Evolutionary conservation across 2,329 filamentous ascomycete species (phyloP).

Genomic region (Curvularia eragrostidis): DNA sequence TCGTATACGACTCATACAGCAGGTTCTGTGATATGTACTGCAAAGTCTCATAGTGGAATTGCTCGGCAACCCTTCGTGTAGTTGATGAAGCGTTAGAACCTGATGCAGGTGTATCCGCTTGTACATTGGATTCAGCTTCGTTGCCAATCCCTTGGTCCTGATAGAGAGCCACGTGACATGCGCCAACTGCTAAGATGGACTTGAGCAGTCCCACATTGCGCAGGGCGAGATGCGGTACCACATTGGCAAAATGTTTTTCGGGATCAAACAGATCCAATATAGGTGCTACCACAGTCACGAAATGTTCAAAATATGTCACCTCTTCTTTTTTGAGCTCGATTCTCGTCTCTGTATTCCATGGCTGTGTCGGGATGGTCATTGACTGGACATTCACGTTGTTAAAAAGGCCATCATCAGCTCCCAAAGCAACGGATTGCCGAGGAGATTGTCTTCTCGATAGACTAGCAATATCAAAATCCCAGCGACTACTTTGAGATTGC

Average conservation of each 20-base stretch:
- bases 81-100: constrained; percentile 26
- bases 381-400: constrained; percentile 10
- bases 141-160: constrained; percentile 25
- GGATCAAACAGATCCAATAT: constrained; percentile 57
- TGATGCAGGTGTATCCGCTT: constrained; percentile 24
- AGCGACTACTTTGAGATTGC: constrained; percentile 43
- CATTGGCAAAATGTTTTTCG: constrained; percentile 46
- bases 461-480: constrained; percentile 53
- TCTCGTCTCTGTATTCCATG: constrained; percentile 32
- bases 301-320: constrained; percentile 49
- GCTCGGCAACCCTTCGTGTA: constrained; percentile 48
- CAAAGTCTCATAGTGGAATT: constrained; percentile 68
- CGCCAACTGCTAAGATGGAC: constrained; percentile 63
- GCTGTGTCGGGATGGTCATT: constrained; percentile 19
- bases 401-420: constrained; percentile 7
- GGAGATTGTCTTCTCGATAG: constrained; percentile 50
- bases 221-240: constrained; percentile 49
- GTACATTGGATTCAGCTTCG: constrained; percentile 37
- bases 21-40: constrained; percentile 67
- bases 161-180: constrained; percentile 57
- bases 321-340: constrained; percentile 47
- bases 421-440: constrained; percentile 40
- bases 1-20: constrained; percentile 63
- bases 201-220: constrained; percentile 65
- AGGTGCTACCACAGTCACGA: constrained; percentile 46